These are phyloP conservation scores for Aureobasidium leucospermi DNA, from an alignment of 2,329 filamentous ascomycete genomes.

Conservation along the genomic window DNA sequence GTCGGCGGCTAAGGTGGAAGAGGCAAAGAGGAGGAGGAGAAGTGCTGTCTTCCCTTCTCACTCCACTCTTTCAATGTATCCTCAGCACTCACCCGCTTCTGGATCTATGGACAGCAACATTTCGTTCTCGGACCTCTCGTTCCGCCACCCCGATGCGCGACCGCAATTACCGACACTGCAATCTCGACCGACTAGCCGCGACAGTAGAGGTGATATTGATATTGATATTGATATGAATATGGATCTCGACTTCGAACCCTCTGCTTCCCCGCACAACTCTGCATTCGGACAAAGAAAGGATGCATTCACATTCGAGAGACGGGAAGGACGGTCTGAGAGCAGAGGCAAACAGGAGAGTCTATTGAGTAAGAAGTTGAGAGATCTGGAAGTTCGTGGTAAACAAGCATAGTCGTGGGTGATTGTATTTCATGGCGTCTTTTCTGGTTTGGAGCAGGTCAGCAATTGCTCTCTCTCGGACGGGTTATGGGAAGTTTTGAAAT, in stretches of 20 bases:
- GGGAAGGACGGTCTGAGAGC: neutral
- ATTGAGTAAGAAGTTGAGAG: neutral
- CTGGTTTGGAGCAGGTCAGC: too few relatives aligned
- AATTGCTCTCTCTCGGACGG: too few relatives aligned
- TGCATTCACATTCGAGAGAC: neutral
- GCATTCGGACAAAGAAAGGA: neutral
- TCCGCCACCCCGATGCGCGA: neutral
- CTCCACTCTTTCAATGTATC: neutral
- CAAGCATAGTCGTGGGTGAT: too few relatives aligned
- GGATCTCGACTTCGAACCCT: neutral
- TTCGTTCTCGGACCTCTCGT: neutral
- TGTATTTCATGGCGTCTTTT: too few relatives aligned
- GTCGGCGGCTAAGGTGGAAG: slow-evolving; percentile 17
- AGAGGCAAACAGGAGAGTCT: neutral
- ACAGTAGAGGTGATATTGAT: neutral
- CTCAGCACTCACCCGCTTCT: neutral
- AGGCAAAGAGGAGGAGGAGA: slow-evolving; percentile 26
- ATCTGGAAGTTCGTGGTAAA: neutral
- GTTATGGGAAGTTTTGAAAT: too few relatives aligned
- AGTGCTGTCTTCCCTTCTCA: slow-evolving; percentile 18
- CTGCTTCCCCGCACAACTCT: too few relatives aligned
- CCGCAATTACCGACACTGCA: neutral
- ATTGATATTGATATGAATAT: neutral
- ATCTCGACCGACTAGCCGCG: neutral
- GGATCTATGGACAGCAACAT: neutral